Base-by-base conservation (phyloP, 331 rosid genomes). In the Rosa hybrid region DNA sequence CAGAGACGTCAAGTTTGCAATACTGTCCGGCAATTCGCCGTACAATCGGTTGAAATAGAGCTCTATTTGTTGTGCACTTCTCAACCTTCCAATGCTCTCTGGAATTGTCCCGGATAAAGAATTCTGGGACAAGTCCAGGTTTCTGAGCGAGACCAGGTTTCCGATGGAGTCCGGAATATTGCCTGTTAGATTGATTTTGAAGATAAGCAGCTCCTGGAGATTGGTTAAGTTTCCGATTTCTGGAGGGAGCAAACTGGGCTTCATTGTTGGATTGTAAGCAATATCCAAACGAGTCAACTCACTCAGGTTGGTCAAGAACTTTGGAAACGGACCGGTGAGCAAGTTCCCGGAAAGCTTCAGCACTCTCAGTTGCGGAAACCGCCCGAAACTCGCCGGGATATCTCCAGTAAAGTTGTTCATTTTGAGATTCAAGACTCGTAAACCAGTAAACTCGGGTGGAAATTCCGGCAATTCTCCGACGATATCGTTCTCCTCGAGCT, bases 401-500 rank as follows among this genome's bases (percentile, higher is more conserved):
- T 86, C 75, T 7, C 97, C 96, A 10, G 92, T 71, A 76, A 95
- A 90, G 90, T 89, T 91, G 90, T 95, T 96, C 0, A 0, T 0
- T 0, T 97, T 83, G 45, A 90, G 86, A 83, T 90, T 90, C 1
- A 96, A 89, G 1, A 41, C 14, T 62, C 71, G 82, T 1, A 93
- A 76, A 21, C 86, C 51, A 3, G 23, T 10, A 45, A 89, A 87
- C 8, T 46, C 90, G 14, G 80, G 78, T 6, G 84, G 63, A n/a
- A 96, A 88, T 8, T 87, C 91, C 71, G 98, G 97, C 80, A 93
- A 75, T 2, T 20, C n/a, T 2, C 97, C 94, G 45, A 85, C 87
- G 64, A 91, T 81, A 0, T 0, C 8, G 69, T 96, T 96, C 23
- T 2, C 1, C 12, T 90, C 81, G 80, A 96, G 82, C 86, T 90